phyloP scores from a whole-genome alignment of 768 basidiomycete genomes.

The Suillus bovinus region DNA sequence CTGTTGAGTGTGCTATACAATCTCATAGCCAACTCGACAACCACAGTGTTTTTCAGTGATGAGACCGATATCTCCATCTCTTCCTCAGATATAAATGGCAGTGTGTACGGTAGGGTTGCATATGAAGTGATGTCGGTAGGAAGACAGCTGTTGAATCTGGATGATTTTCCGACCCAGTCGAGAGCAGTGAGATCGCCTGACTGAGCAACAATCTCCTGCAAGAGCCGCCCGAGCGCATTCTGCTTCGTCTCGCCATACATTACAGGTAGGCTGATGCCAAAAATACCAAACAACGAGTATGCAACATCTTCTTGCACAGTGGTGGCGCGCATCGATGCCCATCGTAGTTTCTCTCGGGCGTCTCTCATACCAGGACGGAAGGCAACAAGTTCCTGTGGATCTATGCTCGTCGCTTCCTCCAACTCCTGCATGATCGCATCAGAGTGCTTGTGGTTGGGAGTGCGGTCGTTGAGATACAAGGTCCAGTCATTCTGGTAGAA shows the following conservation, averaged over 20 bases:
- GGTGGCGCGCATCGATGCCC: not conserved
- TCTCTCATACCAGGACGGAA: not conserved
- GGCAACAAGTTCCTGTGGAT: not conserved
- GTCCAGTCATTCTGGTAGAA: constrained; percentile 1
- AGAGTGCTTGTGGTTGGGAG: not conserved
- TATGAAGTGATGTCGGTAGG: not conserved
- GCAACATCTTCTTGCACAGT: not conserved
- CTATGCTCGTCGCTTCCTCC: not conserved
- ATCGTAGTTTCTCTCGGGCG: not conserved
- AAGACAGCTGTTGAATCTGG: not conserved
- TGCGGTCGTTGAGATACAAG: not conserved
- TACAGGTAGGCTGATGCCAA: not conserved
- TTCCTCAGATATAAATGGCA: not conserved
- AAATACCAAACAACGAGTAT: constrained; percentile 3
- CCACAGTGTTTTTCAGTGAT: not conserved
- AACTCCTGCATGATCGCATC: not conserved
- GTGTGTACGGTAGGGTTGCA: not conserved
- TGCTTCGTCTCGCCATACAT: not conserved
- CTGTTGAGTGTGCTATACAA: not conserved
- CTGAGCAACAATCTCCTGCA: not conserved
- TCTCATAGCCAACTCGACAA: not conserved
- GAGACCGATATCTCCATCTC: not conserved
- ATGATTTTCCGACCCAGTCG: not conserved
- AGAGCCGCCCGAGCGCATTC: not conserved
- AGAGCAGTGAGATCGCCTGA: not conserved